Evolutionary conservation across 2,329 filamentous ascomycete genomes (phyloP).

Genomic region (Arthroderma sp.): DNA sequence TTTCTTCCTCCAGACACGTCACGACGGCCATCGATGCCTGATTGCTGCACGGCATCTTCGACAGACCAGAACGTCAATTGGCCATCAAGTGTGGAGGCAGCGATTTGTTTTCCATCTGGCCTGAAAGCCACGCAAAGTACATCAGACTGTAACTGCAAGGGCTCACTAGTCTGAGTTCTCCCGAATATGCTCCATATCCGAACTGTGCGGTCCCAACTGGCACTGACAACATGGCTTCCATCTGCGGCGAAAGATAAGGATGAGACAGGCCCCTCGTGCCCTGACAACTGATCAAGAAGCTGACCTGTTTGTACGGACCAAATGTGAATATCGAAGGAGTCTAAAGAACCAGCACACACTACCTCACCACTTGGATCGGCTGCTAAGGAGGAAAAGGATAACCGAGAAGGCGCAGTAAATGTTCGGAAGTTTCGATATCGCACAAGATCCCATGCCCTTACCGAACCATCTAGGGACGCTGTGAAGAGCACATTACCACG

Average conservation of each 20-base stretch:
- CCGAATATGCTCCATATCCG: conserved; percentile 93
- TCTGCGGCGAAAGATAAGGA: conserved; percentile 80
- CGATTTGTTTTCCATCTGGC: conserved; percentile 81
- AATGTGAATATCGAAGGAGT: conserved; percentile 94
- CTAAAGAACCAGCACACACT: conserved; percentile 84
- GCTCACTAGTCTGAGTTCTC: conserved; percentile 87
- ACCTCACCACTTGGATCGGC: conserved; percentile 97
- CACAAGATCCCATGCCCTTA: conserved; percentile 91
- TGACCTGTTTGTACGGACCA: conserved; percentile 99
- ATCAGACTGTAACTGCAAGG: conserved; percentile 81
- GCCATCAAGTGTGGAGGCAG: conserved; percentile 83
- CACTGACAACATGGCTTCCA: conserved; percentile 70
- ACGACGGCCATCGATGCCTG: conserved; percentile 75
- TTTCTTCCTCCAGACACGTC: conserved; percentile 90
- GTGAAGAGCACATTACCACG: conserved; percentile 94
- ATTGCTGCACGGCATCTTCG: conserved; percentile 72
- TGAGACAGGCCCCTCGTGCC: conserved; percentile 88
- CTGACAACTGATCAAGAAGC: conserved; percentile 75
- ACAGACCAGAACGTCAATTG: conserved; percentile 93
- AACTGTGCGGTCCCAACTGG: conserved; percentile 93
- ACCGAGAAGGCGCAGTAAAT: conserved; percentile 80
- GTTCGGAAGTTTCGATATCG: conserved; percentile 95
- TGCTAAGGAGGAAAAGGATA: conserved; percentile 87
- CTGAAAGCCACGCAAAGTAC: conserved; percentile 76
- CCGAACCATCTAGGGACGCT: conserved; percentile 82